phyloP scores from a whole-genome alignment of 768 basidiomycete genomes.

The Naganishia friedmannii region DNA sequence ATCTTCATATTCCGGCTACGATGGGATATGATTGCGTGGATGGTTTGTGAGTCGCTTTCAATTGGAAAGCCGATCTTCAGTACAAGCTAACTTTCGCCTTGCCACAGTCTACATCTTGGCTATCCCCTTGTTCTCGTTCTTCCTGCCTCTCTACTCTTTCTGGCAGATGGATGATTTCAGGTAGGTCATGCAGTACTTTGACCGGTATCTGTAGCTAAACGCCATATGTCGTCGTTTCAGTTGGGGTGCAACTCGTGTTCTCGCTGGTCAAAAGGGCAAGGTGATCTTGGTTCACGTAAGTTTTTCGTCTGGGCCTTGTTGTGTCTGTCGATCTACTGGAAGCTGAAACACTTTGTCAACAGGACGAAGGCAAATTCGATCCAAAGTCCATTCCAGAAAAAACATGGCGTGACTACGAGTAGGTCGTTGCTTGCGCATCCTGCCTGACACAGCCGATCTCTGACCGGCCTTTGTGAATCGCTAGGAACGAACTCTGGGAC shows the following conservation, averaged over 20 bases:
- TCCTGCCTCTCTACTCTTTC: slow-evolving; percentile 90
- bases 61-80: not conserved
- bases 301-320: slow-evolving; percentile 32
- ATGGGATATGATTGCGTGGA: slow-evolving; percentile 87
- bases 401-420: slow-evolving; percentile 91
- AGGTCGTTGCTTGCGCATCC: slow-evolving; percentile 51
- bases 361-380: slow-evolving; percentile 99
- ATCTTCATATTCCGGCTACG: slow-evolving; percentile 89
- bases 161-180: slow-evolving; percentile 95
- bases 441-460: too few species aligned
- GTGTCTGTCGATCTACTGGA: not conserved
- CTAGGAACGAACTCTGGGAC: slow-evolving; percentile 93
- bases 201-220: slow-evolving; percentile 28
- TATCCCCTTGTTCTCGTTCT: slow-evolving; percentile 87
- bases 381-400: slow-evolving; percentile 88
- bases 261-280: slow-evolving; percentile 91
- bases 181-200: slow-evolving; percentile 55
- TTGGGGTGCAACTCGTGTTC: slow-evolving; percentile 84
- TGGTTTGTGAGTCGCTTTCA: slow-evolving; percentile 44
- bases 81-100: slow-evolving; percentile 62
- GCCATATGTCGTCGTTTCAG: too few species aligned
- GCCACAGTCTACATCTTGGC: slow-evolving; percentile 77
- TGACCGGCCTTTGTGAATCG: not conserved
- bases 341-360: not conserved
- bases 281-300: slow-evolving; percentile 89